Base-by-base conservation (phyloP, 805 yeast genomes). In the Martiniozyma abietophila region DNA sequence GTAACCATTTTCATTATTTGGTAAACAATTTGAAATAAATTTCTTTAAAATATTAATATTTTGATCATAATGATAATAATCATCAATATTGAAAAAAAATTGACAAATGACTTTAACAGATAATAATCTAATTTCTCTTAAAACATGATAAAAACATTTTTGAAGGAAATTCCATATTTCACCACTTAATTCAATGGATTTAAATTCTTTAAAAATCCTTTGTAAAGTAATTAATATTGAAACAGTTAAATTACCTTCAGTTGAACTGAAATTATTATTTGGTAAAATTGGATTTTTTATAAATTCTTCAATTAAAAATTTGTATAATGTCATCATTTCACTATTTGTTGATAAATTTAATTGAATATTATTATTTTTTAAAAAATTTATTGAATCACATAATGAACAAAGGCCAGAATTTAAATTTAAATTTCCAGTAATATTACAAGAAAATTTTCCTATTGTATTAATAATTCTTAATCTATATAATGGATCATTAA, bases 101-200 rank as follows among this genome's bases (percentile, higher is more conserved):
- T 86, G 82, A 2, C 79, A 39, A 4, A 42, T 28, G 0, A 75
- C 44, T 39, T 75, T 64, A 0, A 71, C 61, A 3, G 75, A 62
- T 4, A 74, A 45, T 2, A 79, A 39, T 31, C 89, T 52, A 0
- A 76, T 62, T 38, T 75, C 79, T 43, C 89, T 55, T 36, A 68
- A 65, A 6, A 51, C 53, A n/a, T 61, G 59, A 1, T 49, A 38
- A 25, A 74, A 58, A 14, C 67, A 59, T 3, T 44, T 39, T 26
- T 62, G 48, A 2, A 77, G 39, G 35, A 71, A 67, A 5, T 47
- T 48, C 54, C 71, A 72, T 5, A 62, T 16, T 9, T 36, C 55
- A 43, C 34, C 44, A 12, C 34, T 46, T 25, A 62, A 47, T 26
- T 44, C 47, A 4, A 76, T 75, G 0, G 79, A 71, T 32, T 68